Base-by-base conservation (phyloP, 495 filamentous ascomycete species). In the Geoglossum glabrum region DNA sequence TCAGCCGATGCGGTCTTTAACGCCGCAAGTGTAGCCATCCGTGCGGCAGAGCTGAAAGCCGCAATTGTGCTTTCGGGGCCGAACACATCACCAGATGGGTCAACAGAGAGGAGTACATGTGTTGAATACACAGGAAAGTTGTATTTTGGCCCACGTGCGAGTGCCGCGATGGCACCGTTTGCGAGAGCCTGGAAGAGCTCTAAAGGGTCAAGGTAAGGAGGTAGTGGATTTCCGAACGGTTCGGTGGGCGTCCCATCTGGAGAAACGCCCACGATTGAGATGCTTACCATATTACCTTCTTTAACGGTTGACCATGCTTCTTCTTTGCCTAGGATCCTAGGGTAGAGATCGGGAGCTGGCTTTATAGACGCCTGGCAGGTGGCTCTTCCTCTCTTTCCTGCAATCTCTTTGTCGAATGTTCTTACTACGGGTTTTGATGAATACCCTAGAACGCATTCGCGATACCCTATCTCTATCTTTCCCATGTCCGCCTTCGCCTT, bases 381-480 rank as follows among this genome's bases (percentile, higher is more conserved):
- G 8, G 89, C 93, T 65, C 80, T 84, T 31, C 83, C 82, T 38
- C 77, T 74, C 64, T 86, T 87, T 21, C 89, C 89, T 1, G 84
- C 86, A 27, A 95, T 76, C 34, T 85, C 79, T 26, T 79, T 81
- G 64, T 95, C 86, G 64, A 87, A 90, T 15, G 81, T 67, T 56
- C 76, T 74, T 28, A 74, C 81, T 47, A 80, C 73, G 0, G 75
- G 67, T 0, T 59, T 51, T 7, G 81, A 82, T 0, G 73, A 60
- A 25, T 25, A 59, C 6, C 71, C 67, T 0, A 83, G 73, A 5
- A 85, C 68, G 51, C 80, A 80, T 67, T 99, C 93, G 31, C 92
- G 81, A 67, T 97, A 99, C 55, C 90, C 87, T 61, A 99, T 95
- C 61, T 95, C 84, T 57, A 97, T 95, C 40, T 80, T 79, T n/a